Evolutionary conservation across 2,329 filamentous ascomycete genomes (phyloP), one percentile per base, ranked within the genome.

Genomic region (Colletotrichum siamense): DNA sequence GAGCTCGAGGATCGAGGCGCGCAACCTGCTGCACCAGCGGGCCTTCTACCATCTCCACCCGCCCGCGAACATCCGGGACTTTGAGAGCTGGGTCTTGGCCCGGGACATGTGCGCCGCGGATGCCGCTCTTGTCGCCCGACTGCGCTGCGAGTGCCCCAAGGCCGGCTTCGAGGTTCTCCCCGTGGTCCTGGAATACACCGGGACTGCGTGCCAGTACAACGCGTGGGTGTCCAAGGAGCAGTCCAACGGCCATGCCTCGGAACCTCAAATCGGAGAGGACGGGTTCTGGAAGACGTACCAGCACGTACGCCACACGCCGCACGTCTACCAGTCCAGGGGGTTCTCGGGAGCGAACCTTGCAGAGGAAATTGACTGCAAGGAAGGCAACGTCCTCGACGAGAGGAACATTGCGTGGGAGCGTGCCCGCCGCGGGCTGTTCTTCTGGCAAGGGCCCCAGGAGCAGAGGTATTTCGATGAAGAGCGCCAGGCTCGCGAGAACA

Each of bases 161-260:
- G 22, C 62, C n/a, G 71, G 64, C 7, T 76, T 76, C 36, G 74
- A 76, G 28, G 70, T 76, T 13, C 24, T 76, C 30, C 70, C 59
- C 10, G 70, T 74, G n/a, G 71, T 76, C 34, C n/a, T 76, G 44
- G 67, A 69, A 22, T 76, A 76, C 49, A 69, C 64, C 15, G 74
- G 70, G 22, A 74, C 49, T 2, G 55, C 44, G 13, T 69, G 71
- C 28, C 71, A 66, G 18, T 76, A 65, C 59, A 64, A 73, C 7
- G 57, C 34, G 15, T 65, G 57, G 64, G 28, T 74, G 18, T 57
- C 67, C 18, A 22, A 13, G 12, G 57, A 64, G 22, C 55, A 26
- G 49, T 15, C 22, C 7, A 16, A 24, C 18, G 65, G 44, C 10
- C 34, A 30, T 18, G n/a, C 13, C 7, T 15, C 28, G 1, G 22